phyloP scores from a whole-genome alignment of 2,329 filamentous ascomycete genomes.

The Coniochaeta sp. region DNA sequence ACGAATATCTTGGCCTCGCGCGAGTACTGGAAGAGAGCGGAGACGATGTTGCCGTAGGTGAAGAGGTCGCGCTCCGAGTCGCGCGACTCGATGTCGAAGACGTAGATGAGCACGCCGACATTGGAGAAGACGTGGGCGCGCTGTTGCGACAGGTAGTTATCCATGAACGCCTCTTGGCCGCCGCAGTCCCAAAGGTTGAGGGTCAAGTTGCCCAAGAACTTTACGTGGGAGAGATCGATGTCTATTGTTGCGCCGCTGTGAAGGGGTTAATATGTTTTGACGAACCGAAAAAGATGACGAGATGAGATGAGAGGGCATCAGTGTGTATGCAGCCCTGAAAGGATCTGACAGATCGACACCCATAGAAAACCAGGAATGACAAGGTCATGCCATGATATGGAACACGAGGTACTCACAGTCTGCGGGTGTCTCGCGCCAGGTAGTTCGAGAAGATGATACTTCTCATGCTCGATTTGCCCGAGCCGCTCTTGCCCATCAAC shows the following conservation, averaged over 20 bases:
- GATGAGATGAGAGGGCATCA: background rate
- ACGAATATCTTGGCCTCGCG: slow-evolving; percentile 79
- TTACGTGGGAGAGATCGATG: slow-evolving; percentile 96
- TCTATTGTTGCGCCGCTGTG: slow-evolving; percentile 87
- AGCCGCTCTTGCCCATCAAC: slow-evolving; percentile 92
- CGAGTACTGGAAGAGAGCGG: slow-evolving; percentile 81
- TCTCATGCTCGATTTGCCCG: slow-evolving; percentile 96
- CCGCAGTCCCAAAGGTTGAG: slow-evolving; percentile 98
- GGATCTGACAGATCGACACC: background rate
- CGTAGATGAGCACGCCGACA: slow-evolving; percentile 95
- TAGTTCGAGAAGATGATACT: slow-evolving; percentile 99
- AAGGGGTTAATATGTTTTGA: background rate
- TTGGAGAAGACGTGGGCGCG: slow-evolving; percentile 94
- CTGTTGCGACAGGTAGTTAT: slow-evolving; percentile 94
- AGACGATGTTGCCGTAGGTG: slow-evolving; percentile 86
- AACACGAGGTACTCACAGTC: slow-evolving; percentile 46
- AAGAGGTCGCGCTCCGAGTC: slow-evolving; percentile 90
- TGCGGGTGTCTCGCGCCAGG: slow-evolving; percentile 88
- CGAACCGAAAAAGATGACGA: background rate
- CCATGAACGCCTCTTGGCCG: slow-evolving; percentile 97
- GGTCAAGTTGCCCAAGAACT: slow-evolving; percentile 95
- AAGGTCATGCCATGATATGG: background rate
- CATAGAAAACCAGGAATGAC: background rate
- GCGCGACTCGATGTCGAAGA: slow-evolving; percentile 96
- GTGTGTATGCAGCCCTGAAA: background rate